Percentiles rank a stretch among this genome's conserved stretches.
phyloP scores from a whole-genome alignment of 495 filamentous ascomycete species.

The Penicillium verhagenii region DNA sequence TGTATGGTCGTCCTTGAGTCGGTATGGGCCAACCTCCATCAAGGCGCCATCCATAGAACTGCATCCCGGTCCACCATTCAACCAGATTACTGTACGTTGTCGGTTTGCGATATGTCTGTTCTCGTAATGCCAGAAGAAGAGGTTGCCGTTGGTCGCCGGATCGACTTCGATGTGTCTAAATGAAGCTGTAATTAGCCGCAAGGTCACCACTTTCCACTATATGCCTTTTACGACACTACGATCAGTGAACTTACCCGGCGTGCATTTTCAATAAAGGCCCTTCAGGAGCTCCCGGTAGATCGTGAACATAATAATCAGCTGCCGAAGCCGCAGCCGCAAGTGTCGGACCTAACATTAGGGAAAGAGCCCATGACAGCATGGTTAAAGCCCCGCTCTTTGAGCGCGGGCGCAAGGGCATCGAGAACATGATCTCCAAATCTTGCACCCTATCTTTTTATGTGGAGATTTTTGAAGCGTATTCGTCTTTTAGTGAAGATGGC shows the following conservation, averaged over 20 bases:
- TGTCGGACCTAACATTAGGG: constrained; percentile 23
- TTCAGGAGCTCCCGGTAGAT: constrained; percentile 79
- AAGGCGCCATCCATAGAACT: constrained; percentile 95
- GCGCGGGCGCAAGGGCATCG: constrained; percentile 18
- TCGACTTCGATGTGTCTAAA: constrained; percentile 87
- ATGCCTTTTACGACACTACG: background rate
- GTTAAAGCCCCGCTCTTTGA: constrained; percentile 15
- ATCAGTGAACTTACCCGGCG: constrained; percentile 69
- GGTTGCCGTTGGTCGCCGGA: constrained; percentile 77
- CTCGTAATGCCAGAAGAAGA: constrained; percentile 98
- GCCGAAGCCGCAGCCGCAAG: constrained; percentile 54
- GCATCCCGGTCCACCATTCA: constrained; percentile 95
- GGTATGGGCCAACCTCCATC: constrained; percentile 97
- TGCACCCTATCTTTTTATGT: background rate
- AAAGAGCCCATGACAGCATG: constrained; percentile 29
- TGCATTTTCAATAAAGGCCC: constrained; percentile 92
- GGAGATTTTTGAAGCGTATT: background rate
- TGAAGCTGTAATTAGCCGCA: background rate
- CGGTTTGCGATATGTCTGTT: constrained; percentile 92
- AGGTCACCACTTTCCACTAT: too few species aligned
- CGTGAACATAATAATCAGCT: constrained; percentile 85
- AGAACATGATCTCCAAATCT: constrained; percentile 13
- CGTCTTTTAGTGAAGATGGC: background rate
- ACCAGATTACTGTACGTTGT: constrained; percentile 92
- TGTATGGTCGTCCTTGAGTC: constrained; percentile 72